These are phyloP conservation scores for Trichosporon sp. DNA, from an alignment of 1,284 basidiomycete genomes.

Conservation along the genomic window DNA sequence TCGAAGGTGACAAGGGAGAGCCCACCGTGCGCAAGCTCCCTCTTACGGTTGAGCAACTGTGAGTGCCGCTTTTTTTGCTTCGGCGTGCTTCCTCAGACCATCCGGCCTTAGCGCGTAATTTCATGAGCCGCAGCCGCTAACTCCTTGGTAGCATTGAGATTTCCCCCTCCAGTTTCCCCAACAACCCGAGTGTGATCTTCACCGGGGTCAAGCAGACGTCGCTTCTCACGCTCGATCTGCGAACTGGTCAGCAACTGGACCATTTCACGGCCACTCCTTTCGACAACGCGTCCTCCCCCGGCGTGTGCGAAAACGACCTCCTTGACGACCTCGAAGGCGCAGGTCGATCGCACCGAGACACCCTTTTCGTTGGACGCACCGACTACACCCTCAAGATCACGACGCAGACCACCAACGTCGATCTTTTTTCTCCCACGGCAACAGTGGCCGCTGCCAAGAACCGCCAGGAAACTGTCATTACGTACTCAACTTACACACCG, in stretches of 20 bases:
- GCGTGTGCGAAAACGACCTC: conserved; percentile 36
- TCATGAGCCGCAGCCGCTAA: not conserved
- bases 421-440: conserved; percentile 2
- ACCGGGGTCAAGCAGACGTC: conserved; percentile 48
- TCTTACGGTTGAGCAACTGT: conserved; percentile 48
- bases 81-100: not conserved
- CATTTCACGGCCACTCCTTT: conserved; percentile 33
- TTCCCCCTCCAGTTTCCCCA: conserved; percentile 47
- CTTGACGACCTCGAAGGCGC: conserved; percentile 42
- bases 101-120: not conserved
- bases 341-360: conserved; percentile 28
- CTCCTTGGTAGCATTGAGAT: conserved; percentile 40
- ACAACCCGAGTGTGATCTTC: conserved; percentile 43
- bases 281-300: conserved; percentile 26
- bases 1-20: conserved; percentile 29
- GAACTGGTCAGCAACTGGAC: conserved; percentile 44
- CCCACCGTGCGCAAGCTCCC: conserved; percentile 47
- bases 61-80: conserved; percentile 19
- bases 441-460: conserved; percentile 8
- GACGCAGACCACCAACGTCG: conserved; percentile 19
- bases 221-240: conserved; percentile 45
- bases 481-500: conserved; percentile 47
- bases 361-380: conserved; percentile 43
- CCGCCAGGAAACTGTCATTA: conserved; percentile 39
- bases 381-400: conserved; percentile 45